Evolutionary conservation across 1,284 basidiomycete genomes (phyloP).

Genomic region (Cryptococcus depauperatus): DNA sequence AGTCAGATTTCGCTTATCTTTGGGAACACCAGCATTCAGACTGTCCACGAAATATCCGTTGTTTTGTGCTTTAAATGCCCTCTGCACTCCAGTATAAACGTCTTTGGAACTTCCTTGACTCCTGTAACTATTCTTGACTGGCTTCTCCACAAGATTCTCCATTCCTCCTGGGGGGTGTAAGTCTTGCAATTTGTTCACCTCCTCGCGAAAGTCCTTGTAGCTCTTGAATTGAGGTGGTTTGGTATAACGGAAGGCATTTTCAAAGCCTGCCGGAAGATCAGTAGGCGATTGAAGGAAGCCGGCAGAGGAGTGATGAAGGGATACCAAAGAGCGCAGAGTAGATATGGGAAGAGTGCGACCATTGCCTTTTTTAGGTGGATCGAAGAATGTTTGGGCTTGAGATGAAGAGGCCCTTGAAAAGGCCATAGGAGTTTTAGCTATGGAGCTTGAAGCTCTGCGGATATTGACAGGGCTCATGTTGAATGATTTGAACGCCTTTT

Average conservation of each 20-base stretch:
- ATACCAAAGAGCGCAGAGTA: conserved; percentile 28
- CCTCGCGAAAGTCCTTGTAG: conserved; percentile 13
- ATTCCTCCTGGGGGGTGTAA: conserved; percentile 10
- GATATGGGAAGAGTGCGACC: conserved; percentile 16
- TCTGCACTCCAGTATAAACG: conserved; percentile 1
- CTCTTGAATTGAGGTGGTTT: conserved; percentile 11
- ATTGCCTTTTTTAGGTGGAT: conserved; percentile 8
- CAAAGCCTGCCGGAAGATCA: conserved; percentile 27
- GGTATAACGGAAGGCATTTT: conserved; percentile 24
- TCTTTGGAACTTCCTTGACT: conserved; percentile 4
- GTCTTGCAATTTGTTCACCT: background rate
- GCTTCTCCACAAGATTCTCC: conserved; percentile 15
- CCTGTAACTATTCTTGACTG: no score
- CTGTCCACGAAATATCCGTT: conserved; percentile 3
- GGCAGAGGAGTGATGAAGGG: conserved; percentile 37
- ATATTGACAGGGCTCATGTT: no score
- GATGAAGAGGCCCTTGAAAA: conserved; percentile 13
- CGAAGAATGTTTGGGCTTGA: conserved; percentile 2
- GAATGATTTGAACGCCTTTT: no score
- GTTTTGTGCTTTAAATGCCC: background rate
- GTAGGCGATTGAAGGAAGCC: conserved; percentile 34
- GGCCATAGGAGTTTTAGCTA: conserved; percentile 2
- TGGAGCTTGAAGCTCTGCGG: no score
- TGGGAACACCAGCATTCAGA: background rate
- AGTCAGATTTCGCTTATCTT: conserved; percentile 11